These are phyloP conservation scores for Gossypium turneri DNA, from an alignment of 345 rosid genomes.

Conservation along the genomic window DNA sequence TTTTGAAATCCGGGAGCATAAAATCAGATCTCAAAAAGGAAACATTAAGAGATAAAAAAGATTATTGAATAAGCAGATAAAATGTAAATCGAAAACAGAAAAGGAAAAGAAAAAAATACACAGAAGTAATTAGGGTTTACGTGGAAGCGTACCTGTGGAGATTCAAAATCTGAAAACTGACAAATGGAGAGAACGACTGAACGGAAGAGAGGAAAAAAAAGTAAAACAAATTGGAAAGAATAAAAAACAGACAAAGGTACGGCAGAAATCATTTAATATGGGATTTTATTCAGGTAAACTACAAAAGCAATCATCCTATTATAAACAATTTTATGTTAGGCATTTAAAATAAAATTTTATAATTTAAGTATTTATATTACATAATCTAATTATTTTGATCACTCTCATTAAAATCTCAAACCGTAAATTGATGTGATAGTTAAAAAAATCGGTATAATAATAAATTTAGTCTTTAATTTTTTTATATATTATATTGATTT, in stretches of 20 bases:
- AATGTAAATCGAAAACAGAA: neutral
- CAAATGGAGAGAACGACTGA: conserved; percentile 17
- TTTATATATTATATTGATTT: too few species aligned
- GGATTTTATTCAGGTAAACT: too few species aligned
- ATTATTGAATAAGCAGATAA: conserved; percentile 16
- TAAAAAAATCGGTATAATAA: too few species aligned
- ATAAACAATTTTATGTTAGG: too few species aligned
- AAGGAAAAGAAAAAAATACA: neutral
- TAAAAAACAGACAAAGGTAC: conserved; percentile 13
- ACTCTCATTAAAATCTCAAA: fast-evolving
- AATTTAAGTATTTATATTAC: too few species aligned
- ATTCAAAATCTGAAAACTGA: conserved; percentile 18
- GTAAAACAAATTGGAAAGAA: neutral
- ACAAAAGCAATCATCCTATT: too few species aligned
- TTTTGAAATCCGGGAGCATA: conserved; percentile 5
- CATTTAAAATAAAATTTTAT: too few species aligned
- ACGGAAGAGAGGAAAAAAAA: neutral
- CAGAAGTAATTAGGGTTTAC: conserved; percentile 29
- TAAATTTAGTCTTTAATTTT: too few species aligned
- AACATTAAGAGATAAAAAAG: conserved; percentile 22
- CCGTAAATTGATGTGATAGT: too few species aligned
- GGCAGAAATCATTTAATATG: neutral
- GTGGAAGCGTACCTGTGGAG: conserved; percentile 31
- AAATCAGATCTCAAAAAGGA: conserved; percentile 34
- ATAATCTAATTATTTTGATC: too few species aligned